These are phyloP conservation scores for Rubroshorea leprosula DNA, from an alignment of 345 rosid genomes.

Conservation along the genomic window DNA sequence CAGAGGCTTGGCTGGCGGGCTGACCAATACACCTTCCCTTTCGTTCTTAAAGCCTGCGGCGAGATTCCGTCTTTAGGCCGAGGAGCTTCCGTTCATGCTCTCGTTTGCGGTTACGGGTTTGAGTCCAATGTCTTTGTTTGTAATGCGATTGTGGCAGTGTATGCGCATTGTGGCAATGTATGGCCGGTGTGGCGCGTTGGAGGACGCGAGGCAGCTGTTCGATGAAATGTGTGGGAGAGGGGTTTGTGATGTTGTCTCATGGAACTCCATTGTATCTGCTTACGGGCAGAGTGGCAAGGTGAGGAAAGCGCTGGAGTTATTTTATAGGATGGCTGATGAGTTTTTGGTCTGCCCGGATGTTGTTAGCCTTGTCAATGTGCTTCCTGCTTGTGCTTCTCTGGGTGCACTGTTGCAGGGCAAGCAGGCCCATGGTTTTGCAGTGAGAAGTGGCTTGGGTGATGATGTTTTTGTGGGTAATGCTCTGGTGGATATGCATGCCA, in stretches of 20 bases:
- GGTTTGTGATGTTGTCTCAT: slow-evolving; percentile 55
- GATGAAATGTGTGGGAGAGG: slow-evolving; percentile 45
- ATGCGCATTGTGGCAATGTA: slow-evolving; percentile 61
- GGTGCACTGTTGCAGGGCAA: slow-evolving; percentile 37
- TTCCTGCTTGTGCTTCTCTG: slow-evolving; percentile 53
- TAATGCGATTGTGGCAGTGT: slow-evolving; percentile 23
- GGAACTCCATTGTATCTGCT: slow-evolving; percentile 63
- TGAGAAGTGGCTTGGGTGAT: slow-evolving; percentile 39
- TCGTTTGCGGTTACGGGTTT: slow-evolving; percentile 38
- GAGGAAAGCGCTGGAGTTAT: slow-evolving; percentile 34
- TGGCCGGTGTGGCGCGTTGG: slow-evolving; percentile 44
- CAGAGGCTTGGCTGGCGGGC: slow-evolving; percentile 55
- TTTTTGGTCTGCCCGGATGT: slow-evolving; percentile 34
- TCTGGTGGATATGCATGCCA: slow-evolving; percentile 74
- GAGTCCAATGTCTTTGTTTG: slow-evolving; percentile 44
- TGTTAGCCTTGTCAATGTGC: slow-evolving; percentile 58
- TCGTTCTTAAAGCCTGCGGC: slow-evolving; percentile 69
- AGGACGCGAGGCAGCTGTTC: slow-evolving; percentile 53
- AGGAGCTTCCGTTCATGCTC: slow-evolving; percentile 52
- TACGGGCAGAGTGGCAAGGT: slow-evolving; percentile 44
- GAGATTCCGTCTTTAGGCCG: slow-evolving; percentile 29
- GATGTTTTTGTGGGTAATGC: slow-evolving; percentile 67
- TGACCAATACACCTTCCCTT: slow-evolving; percentile 68
- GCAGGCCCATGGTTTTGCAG: slow-evolving; percentile 46
- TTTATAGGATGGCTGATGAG: slow-evolving; percentile 39